A percentile compares a stretch with the other conserved stretches of the same genome.
Evolutionary conservation across 2,329 filamentous ascomycete species (phyloP).

Genomic region (Trichoderma sp.): DNA sequence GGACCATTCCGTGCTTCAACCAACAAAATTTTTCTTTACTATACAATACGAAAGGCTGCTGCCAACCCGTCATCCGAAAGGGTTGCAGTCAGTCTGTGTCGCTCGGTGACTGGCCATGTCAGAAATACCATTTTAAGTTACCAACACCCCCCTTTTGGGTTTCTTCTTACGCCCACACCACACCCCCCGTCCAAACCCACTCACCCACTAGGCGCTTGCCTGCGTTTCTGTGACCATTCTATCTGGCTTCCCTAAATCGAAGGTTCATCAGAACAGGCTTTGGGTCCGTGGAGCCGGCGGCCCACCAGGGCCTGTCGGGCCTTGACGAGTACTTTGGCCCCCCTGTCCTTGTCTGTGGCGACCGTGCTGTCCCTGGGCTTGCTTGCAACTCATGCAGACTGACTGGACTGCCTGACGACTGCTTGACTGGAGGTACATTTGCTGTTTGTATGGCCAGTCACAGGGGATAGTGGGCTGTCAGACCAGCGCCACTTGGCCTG

Average conservation of each 20-base stretch:
- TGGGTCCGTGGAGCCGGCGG: conserved; percentile 15
- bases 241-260: conserved; percentile 28
- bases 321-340: not conserved
- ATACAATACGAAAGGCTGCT: not conserved
- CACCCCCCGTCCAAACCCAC: conserved; percentile 12
- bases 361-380: conserved; percentile 17
- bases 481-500: conserved; percentile 22
- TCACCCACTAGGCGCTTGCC: conserved; percentile 23
- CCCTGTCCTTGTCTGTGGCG: conserved; percentile 20
- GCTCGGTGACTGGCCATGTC: conserved; percentile 18
- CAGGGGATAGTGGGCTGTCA: conserved; percentile 21
- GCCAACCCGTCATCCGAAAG: conserved; percentile 8
- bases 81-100: conserved; percentile 14
- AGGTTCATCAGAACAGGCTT: conserved; percentile 23
- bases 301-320: conserved; percentile 10
- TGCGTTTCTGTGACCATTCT: conserved; percentile 34
- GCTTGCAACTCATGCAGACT: conserved; percentile 18
- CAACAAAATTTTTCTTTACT: not conserved
- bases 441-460: not conserved
- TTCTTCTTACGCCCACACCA: not conserved
- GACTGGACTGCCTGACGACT: not conserved
- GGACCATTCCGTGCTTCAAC: not conserved
- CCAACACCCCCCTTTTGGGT: not conserved
- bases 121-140: not conserved
- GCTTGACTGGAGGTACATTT: conserved; percentile 1